A percentile compares a stretch with the other conserved stretches of the same genome.
Evolutionary conservation across 2,329 filamentous ascomycete species (phyloP).

Genomic region (Aureobasidium pullulans): DNA sequence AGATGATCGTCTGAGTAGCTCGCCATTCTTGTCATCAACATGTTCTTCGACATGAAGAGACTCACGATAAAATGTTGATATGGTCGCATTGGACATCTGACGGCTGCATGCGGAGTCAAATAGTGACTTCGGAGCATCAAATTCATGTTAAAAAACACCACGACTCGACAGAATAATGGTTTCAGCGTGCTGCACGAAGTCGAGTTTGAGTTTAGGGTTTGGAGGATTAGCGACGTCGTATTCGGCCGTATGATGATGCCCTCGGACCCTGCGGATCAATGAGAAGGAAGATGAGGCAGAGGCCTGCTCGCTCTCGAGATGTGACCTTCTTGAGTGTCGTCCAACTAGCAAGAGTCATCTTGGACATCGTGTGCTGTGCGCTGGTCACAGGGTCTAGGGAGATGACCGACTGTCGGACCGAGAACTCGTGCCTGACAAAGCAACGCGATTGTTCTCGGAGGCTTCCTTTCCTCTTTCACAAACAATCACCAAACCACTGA

Average conservation of each 20-base stretch:
- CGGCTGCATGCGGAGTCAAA: neutral
- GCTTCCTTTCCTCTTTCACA: too few relatives aligned
- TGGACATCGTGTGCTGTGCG: too few relatives aligned
- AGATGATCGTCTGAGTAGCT: conserved; percentile 3
- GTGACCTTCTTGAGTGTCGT: too few relatives aligned
- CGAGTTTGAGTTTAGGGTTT: neutral
- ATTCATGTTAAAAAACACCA: neutral
- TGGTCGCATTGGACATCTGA: neutral
- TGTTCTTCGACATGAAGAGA: too few relatives aligned
- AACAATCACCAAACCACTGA: too few relatives aligned
- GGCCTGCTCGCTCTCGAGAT: neutral
- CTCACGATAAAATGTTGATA: neutral
- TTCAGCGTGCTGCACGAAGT: neutral
- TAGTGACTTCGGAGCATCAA: neutral
- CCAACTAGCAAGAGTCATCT: too few relatives aligned
- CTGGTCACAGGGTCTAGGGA: too few relatives aligned
- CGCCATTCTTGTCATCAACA: neutral
- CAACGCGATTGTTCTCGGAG: too few relatives aligned
- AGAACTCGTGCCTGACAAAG: too few relatives aligned
- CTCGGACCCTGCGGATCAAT: neutral
- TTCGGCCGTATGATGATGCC: neutral
- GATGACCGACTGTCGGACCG: too few relatives aligned
- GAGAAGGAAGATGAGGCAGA: neutral
- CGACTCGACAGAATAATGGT: neutral
- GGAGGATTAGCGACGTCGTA: neutral